Evolutionary conservation across 2,329 filamentous ascomycete genomes (phyloP), one percentile per base, ranked within the genome.

Genomic region (Fusarium subglutinans): DNA sequence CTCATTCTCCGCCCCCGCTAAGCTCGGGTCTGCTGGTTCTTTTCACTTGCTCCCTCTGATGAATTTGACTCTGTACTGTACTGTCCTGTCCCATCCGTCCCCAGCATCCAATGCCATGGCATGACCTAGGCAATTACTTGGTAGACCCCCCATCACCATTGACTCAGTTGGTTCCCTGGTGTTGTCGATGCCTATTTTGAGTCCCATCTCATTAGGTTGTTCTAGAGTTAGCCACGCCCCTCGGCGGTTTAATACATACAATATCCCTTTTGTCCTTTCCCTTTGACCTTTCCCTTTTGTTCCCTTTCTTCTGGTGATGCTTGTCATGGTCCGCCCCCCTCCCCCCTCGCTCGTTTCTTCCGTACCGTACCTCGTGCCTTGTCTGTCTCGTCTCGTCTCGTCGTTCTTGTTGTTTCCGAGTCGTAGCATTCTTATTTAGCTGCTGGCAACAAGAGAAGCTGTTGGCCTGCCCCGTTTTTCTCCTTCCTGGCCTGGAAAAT

Each of bases 401-500:
- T 75, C 41, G 44, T 75, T 61, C 65, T 59, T 69, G 56, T 68
- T 68, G 48, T 70, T 70, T 74, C 68, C 74, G 74, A 75, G 74
- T 77, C 76, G 76, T 73, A 74, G 73, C 73, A 75, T 76, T 76
- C 61, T 62, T 67, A 63, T 61, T 74, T 70, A 68, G 69, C 64
- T 63, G 64, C 72, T 73, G 56, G 59, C 59, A 70, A 58, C 35
- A 60, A 73, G 35, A 73, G 60, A 69, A 73, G 75, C 72, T 70
- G 75, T 55, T 76, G 72, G 72, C 56, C 57, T 77, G 85, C 84
- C 85, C 85, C 85, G 84, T 83, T 87, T 87, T 87, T 86, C 81
- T 81, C 79, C 69, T 79, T 78, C 76, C 76, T 80, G 81, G 65
- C 56, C 79, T 82, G 81, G 82, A 82, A 83, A 82, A 83, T 82